Conservation (phyloP, 2,329 filamentous ascomycete species). For the Colletotrichum sp. region DNA sequence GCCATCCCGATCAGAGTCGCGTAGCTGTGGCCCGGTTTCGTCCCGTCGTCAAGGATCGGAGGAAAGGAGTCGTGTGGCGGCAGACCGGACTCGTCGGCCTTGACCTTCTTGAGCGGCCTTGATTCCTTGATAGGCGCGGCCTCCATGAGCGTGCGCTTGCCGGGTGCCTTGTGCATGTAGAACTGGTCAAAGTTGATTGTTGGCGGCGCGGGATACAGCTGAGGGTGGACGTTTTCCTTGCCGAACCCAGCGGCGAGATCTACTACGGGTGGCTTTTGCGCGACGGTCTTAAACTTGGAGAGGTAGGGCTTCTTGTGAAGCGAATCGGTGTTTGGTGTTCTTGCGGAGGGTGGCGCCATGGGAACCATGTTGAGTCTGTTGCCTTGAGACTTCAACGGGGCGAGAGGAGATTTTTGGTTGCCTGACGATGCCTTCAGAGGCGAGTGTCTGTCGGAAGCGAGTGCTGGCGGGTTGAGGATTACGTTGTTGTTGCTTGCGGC, state of each 20-base stretch:
- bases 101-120: constrained; percentile 71
- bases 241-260: constrained; percentile 46
- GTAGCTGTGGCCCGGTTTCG: constrained; percentile 91
- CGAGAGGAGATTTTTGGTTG: constrained; percentile 63
- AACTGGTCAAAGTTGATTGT: constrained; percentile 56
- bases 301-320: constrained; percentile 70
- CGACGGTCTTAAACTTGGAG: constrained; percentile 63
- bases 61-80: constrained; percentile 84
- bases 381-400: constrained; percentile 58
- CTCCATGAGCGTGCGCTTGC: constrained; percentile 73
- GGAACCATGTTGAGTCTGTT: constrained; percentile 70
- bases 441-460: constrained; percentile 63
- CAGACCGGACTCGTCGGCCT: constrained; percentile 61
- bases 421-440: constrained; percentile 69
- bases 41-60: constrained; percentile 80
- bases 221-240: constrained; percentile 63
- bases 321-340: constrained; percentile 66
- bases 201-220: constrained; percentile 53
- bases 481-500: constrained; percentile 68
- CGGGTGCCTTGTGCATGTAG: constrained; percentile 53
- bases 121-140: constrained; percentile 75
- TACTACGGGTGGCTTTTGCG: constrained; percentile 54
- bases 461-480: constrained; percentile 67
- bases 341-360: constrained; percentile 68
- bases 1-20: constrained; percentile 96